Conservation (phyloP, 139 green algal genomes). For the Chlamydomonas sp. region DNA sequence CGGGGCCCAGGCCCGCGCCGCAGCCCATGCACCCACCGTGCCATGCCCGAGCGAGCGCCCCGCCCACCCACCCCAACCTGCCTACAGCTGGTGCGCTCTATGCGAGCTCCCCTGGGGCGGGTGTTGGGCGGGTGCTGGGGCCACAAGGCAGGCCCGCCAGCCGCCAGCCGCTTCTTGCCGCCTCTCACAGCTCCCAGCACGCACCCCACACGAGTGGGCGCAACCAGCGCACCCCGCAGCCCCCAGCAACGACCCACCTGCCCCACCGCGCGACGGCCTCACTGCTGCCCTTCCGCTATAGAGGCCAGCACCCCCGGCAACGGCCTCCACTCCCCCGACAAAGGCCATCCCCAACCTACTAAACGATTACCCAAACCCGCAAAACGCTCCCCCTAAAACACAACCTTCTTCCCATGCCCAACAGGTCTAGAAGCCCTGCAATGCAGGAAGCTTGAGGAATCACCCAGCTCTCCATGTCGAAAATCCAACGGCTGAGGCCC, state of each 20-base stretch:
- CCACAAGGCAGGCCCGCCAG: no score
- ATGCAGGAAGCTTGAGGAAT: neutral
- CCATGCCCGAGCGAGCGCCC: neutral
- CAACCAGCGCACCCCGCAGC: neutral
- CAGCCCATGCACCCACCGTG: neutral
- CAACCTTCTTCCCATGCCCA: neutral
- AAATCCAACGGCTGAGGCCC: no score
- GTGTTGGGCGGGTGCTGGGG: neutral
- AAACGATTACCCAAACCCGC: neutral
- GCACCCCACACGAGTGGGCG: neutral
- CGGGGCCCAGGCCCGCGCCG: neutral
- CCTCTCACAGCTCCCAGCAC: neutral
- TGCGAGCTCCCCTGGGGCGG: conserved; percentile 2
- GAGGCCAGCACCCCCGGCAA: neutral
- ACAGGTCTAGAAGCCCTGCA: neutral
- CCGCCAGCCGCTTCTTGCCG: no score
- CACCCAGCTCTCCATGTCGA: no score
- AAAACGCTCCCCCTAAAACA: neutral
- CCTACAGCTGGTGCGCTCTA: neutral
- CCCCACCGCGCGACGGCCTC: neutral
- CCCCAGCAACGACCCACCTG: conserved; percentile 3
- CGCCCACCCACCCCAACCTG: neutral
- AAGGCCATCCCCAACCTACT: neutral
- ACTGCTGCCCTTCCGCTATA: neutral
- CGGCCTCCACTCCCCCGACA: neutral